Conservation (phyloP, 345 rosid genomes). For the Ailanthus altissimus region DNA sequence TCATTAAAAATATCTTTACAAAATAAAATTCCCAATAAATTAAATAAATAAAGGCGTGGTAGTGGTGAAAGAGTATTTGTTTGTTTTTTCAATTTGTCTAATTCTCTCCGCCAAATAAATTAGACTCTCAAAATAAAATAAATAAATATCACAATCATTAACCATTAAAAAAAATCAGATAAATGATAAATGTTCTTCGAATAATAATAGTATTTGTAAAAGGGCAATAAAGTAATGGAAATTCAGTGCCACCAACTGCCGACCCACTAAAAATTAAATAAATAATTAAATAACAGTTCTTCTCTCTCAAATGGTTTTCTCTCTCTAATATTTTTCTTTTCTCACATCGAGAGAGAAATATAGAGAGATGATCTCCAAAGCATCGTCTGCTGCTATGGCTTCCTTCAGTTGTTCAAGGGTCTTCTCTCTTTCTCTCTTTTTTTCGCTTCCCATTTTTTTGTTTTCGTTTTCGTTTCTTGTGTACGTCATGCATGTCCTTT, state of each 20-base stretch:
- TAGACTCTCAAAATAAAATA: neutral
- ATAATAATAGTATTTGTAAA: no score
- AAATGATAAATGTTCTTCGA: neutral
- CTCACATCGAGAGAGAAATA: slow-evolving; percentile 33
- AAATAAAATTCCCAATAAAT: neutral
- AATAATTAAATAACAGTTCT: no score
- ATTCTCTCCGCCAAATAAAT: neutral
- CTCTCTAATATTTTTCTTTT: neutral
- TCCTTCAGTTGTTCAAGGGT: slow-evolving; percentile 78
- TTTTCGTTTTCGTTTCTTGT: neutral
- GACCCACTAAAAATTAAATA: neutral
- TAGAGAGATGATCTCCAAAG: slow-evolving; percentile 62
- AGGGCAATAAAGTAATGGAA: neutral
- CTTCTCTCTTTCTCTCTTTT: slow-evolving; percentile 1
- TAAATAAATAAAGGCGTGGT: slow-evolving; percentile 5
- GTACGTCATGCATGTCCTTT: neutral
- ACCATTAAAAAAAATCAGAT: neutral
- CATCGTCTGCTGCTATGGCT: slow-evolving; percentile 72
- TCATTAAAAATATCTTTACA: neutral
- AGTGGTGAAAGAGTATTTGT: neutral
- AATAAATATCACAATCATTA: neutral
- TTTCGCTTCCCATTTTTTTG: neutral
- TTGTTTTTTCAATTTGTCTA: neutral
- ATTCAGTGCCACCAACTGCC: neutral
- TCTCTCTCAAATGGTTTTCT: no score